Conservation (phyloP, 805 yeast species). For the Wickerhamomyces strasburgensis region DNA sequence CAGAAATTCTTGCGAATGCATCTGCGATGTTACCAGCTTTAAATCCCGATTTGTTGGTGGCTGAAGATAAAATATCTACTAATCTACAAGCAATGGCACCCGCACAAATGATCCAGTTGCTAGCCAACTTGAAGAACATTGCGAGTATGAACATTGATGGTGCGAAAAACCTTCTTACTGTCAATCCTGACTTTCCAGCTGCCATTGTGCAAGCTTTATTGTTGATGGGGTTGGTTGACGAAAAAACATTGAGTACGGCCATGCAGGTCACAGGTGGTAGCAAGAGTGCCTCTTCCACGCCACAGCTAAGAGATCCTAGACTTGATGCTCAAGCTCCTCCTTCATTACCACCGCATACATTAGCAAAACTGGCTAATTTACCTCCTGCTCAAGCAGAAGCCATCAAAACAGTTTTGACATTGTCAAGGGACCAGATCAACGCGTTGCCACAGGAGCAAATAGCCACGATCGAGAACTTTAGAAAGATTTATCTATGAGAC, state of each 20-base stretch:
- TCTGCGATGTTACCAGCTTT: conserved; percentile 51
- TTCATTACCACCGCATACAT: conserved; percentile 45
- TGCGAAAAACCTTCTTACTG: conserved; percentile 47
- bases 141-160: conserved; percentile 29
- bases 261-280: conserved; percentile 20
- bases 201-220: conserved; percentile 71
- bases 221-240: conserved; percentile 72
- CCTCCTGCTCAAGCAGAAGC: conserved; percentile 54
- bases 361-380: conserved; percentile 44
- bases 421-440: conserved; percentile 31
- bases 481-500: too few relatives aligned
- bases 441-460: conserved; percentile 13
- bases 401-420: conserved; percentile 43
- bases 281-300: conserved; percentile 9
- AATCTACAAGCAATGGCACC: conserved; percentile 66
- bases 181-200: conserved; percentile 53
- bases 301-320: conserved; percentile 15
- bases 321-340: too few relatives aligned
- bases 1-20: conserved; percentile 48
- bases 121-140: conserved; percentile 59
- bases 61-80: conserved; percentile 54
- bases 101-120: conserved; percentile 60
- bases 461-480: conserved; percentile 8
- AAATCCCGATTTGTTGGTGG: conserved; percentile 38
- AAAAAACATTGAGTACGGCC: conserved; percentile 60